Percentiles rank a stretch among this genome's conserved stretches.
Evolutionary conservation across 495 filamentous ascomycete species (phyloP).

Genomic region (Podospora anserina): DNA sequence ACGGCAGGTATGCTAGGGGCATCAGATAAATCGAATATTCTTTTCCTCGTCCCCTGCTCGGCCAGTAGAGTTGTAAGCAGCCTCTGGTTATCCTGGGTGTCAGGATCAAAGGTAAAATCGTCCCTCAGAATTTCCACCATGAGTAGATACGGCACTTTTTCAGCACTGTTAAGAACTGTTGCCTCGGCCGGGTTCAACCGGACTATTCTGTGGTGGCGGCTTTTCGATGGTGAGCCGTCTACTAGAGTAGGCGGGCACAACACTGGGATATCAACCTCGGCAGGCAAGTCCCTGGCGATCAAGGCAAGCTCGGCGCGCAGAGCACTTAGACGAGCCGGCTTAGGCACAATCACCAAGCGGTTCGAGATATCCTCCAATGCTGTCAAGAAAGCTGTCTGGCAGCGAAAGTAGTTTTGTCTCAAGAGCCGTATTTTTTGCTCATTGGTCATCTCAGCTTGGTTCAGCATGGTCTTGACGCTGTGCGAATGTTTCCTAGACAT

Average conservation of each 20-base stretch:
- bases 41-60: slow-evolving; percentile 58
- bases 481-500: slow-evolving; percentile 48
- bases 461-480: slow-evolving; percentile 44
- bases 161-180: slow-evolving; percentile 73
- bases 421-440: slow-evolving; percentile 60
- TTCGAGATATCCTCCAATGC: slow-evolving; percentile 76
- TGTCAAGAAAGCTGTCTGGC: slow-evolving; percentile 66
- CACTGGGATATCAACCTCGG: slow-evolving; percentile 73
- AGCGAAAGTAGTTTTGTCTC: slow-evolving; percentile 70
- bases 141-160: slow-evolving; percentile 71
- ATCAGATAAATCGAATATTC: slow-evolving; percentile 64
- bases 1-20: slow-evolving; percentile 33
- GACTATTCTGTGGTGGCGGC: slow-evolving; percentile 70
- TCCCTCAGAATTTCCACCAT: slow-evolving; percentile 74
- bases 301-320: slow-evolving; percentile 71
- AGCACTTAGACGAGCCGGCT: slow-evolving; percentile 70
- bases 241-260: slow-evolving; percentile 67
- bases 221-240: slow-evolving; percentile 60
- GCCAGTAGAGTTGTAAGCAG: slow-evolving; percentile 57
- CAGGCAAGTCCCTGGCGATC: slow-evolving; percentile 67
- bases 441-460: slow-evolving; percentile 52
- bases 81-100: slow-evolving; percentile 59
- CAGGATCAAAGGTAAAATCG: slow-evolving; percentile 72
- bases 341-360: slow-evolving; percentile 68
- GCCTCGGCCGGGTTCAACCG: slow-evolving; percentile 73